A percentile compares a stretch with the other conserved stretches of the same genome.
Conservation (phyloP, 257 asterid genomes). For the Solanum acaule region DNA sequence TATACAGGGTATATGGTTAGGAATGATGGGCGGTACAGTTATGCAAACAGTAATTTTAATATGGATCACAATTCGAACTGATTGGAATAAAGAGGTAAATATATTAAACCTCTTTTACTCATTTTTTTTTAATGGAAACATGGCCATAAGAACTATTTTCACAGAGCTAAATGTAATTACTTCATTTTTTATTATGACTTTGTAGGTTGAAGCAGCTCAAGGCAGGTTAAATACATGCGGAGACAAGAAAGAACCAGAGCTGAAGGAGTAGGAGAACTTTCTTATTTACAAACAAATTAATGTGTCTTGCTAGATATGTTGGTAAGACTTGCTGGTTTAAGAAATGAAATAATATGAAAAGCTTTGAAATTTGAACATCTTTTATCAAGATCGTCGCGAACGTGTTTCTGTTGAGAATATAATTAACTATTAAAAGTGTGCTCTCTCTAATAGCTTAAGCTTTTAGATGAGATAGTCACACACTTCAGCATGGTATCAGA, state of each 20-base stretch:
- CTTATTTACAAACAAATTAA: neutral
- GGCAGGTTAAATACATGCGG: constrained; percentile 19
- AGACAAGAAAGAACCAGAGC: neutral
- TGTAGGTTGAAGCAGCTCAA: constrained; percentile 16
- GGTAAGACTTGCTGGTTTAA: neutral
- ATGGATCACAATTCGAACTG: constrained; percentile 28
- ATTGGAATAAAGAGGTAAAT: constrained; percentile 29
- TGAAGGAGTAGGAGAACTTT: neutral
- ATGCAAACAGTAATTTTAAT: constrained; percentile 24
- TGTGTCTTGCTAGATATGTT: neutral
- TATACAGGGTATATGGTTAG: constrained; percentile 25
- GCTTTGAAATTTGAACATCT: neutral
- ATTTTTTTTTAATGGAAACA: neutral
- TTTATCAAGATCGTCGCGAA: neutral
- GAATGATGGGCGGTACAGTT: constrained; percentile 22
- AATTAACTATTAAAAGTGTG: too few relatives aligned
- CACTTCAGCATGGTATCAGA: too few relatives aligned
- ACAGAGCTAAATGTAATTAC: neutral
- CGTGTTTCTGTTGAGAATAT: too few relatives aligned
- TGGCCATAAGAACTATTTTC: neutral
- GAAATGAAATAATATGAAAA: neutral
- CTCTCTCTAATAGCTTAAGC: too few relatives aligned
- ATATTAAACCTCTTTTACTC: neutral
- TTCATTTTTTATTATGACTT: neutral
- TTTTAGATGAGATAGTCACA: too few relatives aligned